phyloP scores from a whole-genome alignment of 1,284 basidiomycete species.

The Paramarasmius palmivorus region DNA sequence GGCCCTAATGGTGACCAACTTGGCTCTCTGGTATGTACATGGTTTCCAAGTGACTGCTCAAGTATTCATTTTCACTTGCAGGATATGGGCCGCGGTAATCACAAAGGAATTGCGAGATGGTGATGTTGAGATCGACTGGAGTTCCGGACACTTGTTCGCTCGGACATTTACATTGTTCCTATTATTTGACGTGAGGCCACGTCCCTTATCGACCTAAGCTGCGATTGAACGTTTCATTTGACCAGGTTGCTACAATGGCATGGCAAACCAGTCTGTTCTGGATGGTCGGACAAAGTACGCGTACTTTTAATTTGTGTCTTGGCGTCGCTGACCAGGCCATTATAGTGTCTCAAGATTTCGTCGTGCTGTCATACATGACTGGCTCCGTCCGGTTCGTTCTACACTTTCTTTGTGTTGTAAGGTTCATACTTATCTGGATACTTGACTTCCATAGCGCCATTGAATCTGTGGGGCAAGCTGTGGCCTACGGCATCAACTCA shows the following conservation, averaged over 20 bases:
- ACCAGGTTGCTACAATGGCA: conserved; percentile 29
- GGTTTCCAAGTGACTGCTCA: background rate
- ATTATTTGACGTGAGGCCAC: too few species aligned
- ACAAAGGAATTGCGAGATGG: conserved; percentile 30
- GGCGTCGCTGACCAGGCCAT: background rate
- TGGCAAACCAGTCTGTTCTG: conserved; percentile 32
- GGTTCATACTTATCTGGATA: too few species aligned
- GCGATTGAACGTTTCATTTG: too few species aligned
- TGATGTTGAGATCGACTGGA: conserved; percentile 33
- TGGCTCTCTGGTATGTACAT: conserved; percentile 26
- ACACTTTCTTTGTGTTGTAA: too few species aligned
- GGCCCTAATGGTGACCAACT: conserved; percentile 29
- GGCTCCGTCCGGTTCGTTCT: conserved; percentile 31
- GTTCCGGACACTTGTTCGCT: conserved; percentile 26
- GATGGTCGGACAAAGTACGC: conserved; percentile 31
- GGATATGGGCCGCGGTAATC: conserved; percentile 33
- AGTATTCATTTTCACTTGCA: conserved; percentile 6
- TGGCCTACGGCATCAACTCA: conserved; percentile 35
- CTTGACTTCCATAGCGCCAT: too few species aligned
- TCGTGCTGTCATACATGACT: conserved; percentile 33
- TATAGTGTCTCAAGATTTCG: conserved; percentile 34
- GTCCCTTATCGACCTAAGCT: too few species aligned
- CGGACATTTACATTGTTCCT: conserved; percentile 29
- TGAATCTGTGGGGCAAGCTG: conserved; percentile 33
- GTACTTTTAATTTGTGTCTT: background rate